Conservation (phyloP, 441 rosid species). For the Adansonia madagascariensis region DNA sequence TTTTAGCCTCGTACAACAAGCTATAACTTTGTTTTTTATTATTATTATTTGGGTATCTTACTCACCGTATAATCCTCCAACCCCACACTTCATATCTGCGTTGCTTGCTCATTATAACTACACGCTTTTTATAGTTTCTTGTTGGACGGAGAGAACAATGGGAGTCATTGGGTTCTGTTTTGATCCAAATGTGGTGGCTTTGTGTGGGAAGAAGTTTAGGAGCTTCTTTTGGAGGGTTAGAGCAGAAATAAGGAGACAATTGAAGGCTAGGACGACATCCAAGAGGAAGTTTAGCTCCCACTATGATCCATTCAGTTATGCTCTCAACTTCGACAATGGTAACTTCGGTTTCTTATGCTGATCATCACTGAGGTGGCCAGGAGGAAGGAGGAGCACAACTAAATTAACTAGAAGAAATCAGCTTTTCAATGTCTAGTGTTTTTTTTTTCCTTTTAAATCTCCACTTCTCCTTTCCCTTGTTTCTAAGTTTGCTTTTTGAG, state of each 20-base stretch:
- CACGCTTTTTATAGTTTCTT: neutral
- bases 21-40: neutral
- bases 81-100: neutral
- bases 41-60: neutral
- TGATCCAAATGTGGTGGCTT: conserved; percentile 37
- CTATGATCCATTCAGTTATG: conserved; percentile 58
- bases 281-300: conserved; percentile 49
- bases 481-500: too few relatives aligned
- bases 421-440: too few relatives aligned
- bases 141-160: conserved; percentile 24
- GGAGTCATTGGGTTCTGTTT: conserved; percentile 36
- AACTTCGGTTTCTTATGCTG: conserved; percentile 62
- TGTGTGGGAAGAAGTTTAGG: conserved; percentile 48
- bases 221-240: conserved; percentile 54
- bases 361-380: neutral
- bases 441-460: too few relatives aligned
- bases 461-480: too few relatives aligned
- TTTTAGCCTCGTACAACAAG: conserved; percentile 18
- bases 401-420: too few relatives aligned
- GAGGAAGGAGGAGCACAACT: neutral
- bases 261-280: conserved; percentile 30
- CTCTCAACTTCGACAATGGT: conserved; percentile 67
- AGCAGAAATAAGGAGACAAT: conserved; percentile 46
- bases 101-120: neutral
- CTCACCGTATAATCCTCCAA: neutral